Evolutionary conservation across 371 early-diverging fungal genomes (phyloP), one percentile per base, ranked within the genome.

Genomic region (Catenaria anguillulae): DNA sequence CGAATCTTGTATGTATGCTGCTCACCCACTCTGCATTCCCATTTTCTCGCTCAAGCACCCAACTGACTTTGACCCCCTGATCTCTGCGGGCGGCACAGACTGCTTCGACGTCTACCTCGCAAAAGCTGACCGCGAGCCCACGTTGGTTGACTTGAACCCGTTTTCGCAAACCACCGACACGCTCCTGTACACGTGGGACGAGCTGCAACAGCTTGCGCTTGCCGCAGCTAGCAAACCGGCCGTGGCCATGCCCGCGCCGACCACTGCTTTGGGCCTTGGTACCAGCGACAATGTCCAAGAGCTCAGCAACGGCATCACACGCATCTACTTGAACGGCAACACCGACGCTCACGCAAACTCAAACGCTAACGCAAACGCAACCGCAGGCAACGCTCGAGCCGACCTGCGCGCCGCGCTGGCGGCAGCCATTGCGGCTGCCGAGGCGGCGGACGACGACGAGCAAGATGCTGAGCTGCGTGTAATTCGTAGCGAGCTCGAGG

Each of bases 131-230:
- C 70, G 72, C 12, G 77, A 76, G 37, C 84, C 84, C 2, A 88
- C 76, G 67, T 66, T 95, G 8, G 72, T 95, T 4, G 95, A 95
- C 71, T 87, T 95, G 68, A 91, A 92, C 66, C 91, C 91, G 0
- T 87, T 89, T 67, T 74, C 78, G 42, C 72, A 74, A 37, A 73
- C 77, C 2, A 91, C 93, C 0, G 93, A 95, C 65, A 65, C 85
- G 23, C 73, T 90, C 19, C 70, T 95, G 21, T 93, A 80, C 67
- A 70, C 71, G 23, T 93, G 93, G 93, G 65, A 71, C 10, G 92
- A 92, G 66, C 70, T 93, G 21, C 21, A 50, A 1, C 68, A 65
- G 62, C 62, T 69, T 66, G 59, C 33, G 65, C 23, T 62, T 66
- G 40, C 64, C 37, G 56, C 56, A 68, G 35, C 70, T 59, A 50